Evolutionary conservation across 441 rosid species (phyloP), one percentile per base, ranked within the genome.

Genomic region (Pelargonium myrrhifolium): DNA sequence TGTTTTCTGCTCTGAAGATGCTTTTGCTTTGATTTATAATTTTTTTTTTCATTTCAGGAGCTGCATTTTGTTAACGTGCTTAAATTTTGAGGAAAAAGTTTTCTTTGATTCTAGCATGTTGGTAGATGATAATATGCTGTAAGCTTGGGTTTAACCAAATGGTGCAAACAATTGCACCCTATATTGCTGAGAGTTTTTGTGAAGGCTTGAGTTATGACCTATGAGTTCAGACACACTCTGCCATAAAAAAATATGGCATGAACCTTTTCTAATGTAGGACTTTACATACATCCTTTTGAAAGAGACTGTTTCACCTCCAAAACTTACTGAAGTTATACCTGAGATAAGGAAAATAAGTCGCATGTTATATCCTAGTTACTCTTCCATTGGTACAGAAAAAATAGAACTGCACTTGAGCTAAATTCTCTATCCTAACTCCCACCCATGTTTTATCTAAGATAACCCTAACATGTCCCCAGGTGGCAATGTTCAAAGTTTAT

Each of bases 91-190:
- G 55, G 55, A n/a, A 12, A 47, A 47, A 47, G 12, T 10, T n/a
- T 56, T 31, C 20, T 45, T 43, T 35, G 65, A 28, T 53, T 18
- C 42, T 71, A 15, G 2, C 39, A 56, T 64, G n/a, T 7, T 69
- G 49, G 21, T 24, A 20, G 24, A 35, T 62, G 9, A 17, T 69
- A 43, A n/a, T n/a, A n/a, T n/a, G n/a, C n/a, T n/a, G n/a, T 22
- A 43, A 21, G 62, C 64, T 62, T 45, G 68, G 49, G 10, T 56
- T 18, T 56, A 6, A 56, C 21, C 20, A 20, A 56, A 55, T 20
- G 61, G 26, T 20, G 21, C 26, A 20, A 20, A 56, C 28, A 20
- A 20, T 3, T 15, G 28, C 28, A 26, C 28, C 28, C 1, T 26
- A 26, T 26, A 26, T 3, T 26, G 28, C 1, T 47, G 1, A 47